Percentiles rank a stretch among this genome's conserved stretches.
These are phyloP conservation scores for Oidiodendron maius DNA, from an alignment of 495 filamentous ascomycete genomes.

Conservation along the genomic window DNA sequence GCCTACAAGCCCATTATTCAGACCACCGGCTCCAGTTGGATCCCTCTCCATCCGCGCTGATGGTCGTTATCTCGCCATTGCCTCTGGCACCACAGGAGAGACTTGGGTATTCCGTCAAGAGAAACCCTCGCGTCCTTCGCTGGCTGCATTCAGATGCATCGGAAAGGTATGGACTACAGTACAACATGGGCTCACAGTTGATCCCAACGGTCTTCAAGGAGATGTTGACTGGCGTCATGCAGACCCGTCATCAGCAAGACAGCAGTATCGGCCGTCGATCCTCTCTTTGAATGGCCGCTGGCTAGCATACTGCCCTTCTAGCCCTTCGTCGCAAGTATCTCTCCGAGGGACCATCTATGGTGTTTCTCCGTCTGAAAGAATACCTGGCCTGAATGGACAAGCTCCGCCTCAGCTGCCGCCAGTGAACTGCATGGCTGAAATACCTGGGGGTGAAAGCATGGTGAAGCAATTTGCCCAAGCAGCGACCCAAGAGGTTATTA, in stretches of 20 bases:
- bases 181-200: constrained; percentile 37
- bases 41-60: constrained; percentile 65
- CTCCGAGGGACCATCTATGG: constrained; percentile 51
- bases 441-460: constrained; percentile 71
- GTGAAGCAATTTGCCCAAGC: constrained; percentile 82
- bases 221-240: constrained; percentile 44
- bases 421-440: constrained; percentile 67
- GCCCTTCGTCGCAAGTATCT: constrained; percentile 61
- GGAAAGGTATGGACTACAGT: constrained; percentile 85
- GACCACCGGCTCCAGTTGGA: constrained; percentile 58
- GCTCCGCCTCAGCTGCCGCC: constrained; percentile 71
- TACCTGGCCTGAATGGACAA: constrained; percentile 61
- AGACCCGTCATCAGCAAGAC: constrained; percentile 36
- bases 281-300: constrained; percentile 73
- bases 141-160: constrained; percentile 51
- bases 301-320: constrained; percentile 78
- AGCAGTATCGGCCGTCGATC: constrained; percentile 44
- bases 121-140: constrained; percentile 22
- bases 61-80: constrained; percentile 60
- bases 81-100: constrained; percentile 79
- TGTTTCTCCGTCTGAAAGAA: constrained; percentile 21
- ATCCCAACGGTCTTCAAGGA: constrained; percentile 38
- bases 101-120: constrained; percentile 65
- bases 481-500: constrained; percentile 86
- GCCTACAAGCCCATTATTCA: constrained; percentile 46